These are phyloP conservation scores for Aethionema arabicum DNA, from an alignment of 345 rosid genomes.

Conservation along the genomic window DNA sequence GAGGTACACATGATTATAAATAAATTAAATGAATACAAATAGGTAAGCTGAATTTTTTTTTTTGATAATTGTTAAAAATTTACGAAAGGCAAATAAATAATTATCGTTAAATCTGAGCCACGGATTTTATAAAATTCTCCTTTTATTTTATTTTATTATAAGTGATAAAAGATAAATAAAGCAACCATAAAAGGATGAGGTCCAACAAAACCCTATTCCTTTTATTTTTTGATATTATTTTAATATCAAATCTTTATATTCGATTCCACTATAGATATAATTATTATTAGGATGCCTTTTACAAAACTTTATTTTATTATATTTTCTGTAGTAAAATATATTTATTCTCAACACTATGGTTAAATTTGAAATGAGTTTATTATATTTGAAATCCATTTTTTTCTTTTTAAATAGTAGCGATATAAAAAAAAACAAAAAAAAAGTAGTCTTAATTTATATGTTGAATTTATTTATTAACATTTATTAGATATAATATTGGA, in stretches of 20 bases:
- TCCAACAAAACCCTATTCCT: neutral
- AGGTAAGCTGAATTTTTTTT: too few species aligned
- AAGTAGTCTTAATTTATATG: neutral
- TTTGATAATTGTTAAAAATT: too few species aligned
- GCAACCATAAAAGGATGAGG: neutral
- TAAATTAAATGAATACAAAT: neutral
- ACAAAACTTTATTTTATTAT: constrained; percentile 8
- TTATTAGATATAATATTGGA: too few species aligned
- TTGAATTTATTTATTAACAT: too few species aligned
- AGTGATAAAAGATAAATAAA: neutral
- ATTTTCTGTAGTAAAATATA: neutral
- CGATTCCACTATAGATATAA: constrained; percentile 21
- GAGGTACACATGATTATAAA: neutral
- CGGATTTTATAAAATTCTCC: constrained; percentile 4
- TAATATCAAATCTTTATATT: constrained; percentile 24
- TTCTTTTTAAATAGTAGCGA: too few species aligned
- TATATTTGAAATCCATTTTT: too few species aligned
- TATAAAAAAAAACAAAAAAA: neutral
- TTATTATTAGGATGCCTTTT: constrained; percentile 17
- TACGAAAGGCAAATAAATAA: neutral
- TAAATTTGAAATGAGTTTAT: too few species aligned
- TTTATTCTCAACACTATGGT: too few species aligned
- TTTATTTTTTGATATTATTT: neutral
- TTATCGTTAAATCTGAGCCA: constrained; percentile 26
- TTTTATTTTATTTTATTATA: neutral